These are phyloP conservation scores for Diacronema lutheri DNA, from an alignment of 78 protist genomes.

Conservation along the genomic window DNA sequence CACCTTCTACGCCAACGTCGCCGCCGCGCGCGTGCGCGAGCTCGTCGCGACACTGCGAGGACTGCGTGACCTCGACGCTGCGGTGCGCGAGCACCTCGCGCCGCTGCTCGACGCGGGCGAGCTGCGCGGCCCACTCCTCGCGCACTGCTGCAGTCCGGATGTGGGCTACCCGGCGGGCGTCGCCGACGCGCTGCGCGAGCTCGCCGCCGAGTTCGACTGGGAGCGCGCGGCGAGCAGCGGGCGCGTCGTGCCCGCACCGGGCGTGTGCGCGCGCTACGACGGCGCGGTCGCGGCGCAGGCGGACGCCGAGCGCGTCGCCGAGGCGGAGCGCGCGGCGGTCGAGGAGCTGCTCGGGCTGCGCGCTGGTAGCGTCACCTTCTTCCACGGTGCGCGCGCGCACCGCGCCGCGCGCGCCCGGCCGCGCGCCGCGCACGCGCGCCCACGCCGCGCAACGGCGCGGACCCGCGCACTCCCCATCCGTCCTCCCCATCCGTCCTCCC, in stretches of 20 bases:
- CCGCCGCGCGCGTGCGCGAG: neutral
- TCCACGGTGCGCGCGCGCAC: too few species aligned
- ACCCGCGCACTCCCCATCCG: neutral
- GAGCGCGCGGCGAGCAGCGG: too few species aligned
- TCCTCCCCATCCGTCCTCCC: too few species aligned
- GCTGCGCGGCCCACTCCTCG: neutral
- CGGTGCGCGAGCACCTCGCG: neutral
- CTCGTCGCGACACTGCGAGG: neutral
- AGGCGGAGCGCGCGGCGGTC: too few species aligned
- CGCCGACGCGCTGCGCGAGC: neutral
- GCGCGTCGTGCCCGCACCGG: too few species aligned
- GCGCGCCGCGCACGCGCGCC: neutral
- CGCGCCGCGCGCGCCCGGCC: neutral
- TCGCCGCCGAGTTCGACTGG: too few species aligned
- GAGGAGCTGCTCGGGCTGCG: too few species aligned
- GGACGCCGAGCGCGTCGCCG: too few species aligned
- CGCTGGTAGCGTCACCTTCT: too few species aligned
- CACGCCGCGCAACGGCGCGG: neutral
- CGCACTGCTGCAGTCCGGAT: too few species aligned
- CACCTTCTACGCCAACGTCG: neutral
- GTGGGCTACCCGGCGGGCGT: neutral
- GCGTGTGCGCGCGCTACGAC: too few species aligned
- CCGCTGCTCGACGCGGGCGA: neutral
- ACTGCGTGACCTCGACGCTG: neutral
- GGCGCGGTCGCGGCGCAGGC: too few species aligned